Base-by-base conservation (phyloP, 1,139 yeast species). In the Sugiyamaella sp. region DNA sequence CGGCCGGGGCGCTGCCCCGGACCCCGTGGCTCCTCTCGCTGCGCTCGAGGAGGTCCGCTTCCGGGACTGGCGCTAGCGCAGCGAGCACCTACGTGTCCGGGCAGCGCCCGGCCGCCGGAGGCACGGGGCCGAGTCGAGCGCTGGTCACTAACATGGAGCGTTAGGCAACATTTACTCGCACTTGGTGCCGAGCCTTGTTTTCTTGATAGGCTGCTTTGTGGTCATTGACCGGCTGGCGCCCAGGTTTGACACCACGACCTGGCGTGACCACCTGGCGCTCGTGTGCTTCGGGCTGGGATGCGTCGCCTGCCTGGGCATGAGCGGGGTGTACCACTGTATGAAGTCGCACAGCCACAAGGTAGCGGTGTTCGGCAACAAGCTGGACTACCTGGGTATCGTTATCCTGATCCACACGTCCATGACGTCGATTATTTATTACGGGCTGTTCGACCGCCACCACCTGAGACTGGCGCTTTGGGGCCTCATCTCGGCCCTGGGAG, bases 371-470 rank as follows among this genome's bases (percentile, higher is more conserved):
- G 96, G 96, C 1, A 89, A 89, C 67, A 87, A 85, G 62, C 75
- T 89, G 55, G 98, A 90, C 68, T 91, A 90, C 64, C 78, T 90
- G 54, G 98, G 97, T 0, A 90, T 90, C 46, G 86, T 89, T 10
- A 75, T 86, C 2, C 74, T 90, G 56, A 89, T 89, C 54, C 81
- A 86, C 1, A 77, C 89, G 32, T 89, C 96, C 0, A 80, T 88
- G 76, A 74, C 85, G 1, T 86, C 95, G 6, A 75, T 89, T 3
- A 74, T 88, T 14, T 76, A 81, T 60, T 89, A 86, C 68, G 85
- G 91, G 1, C 68, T 60, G 21, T 51, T 45, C 21, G 56, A 48
- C 20, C 57, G 70, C 41, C 75, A 77, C 0, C 45, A 19, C 5
- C 65, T 74, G 55, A 78, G 79, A 50, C 64, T 69, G 39, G 33